A percentile compares a stretch with the other conserved stretches of the same genome.
Conservation (phyloP, 257 asterid genomes). For the Petrea volubilis region DNA sequence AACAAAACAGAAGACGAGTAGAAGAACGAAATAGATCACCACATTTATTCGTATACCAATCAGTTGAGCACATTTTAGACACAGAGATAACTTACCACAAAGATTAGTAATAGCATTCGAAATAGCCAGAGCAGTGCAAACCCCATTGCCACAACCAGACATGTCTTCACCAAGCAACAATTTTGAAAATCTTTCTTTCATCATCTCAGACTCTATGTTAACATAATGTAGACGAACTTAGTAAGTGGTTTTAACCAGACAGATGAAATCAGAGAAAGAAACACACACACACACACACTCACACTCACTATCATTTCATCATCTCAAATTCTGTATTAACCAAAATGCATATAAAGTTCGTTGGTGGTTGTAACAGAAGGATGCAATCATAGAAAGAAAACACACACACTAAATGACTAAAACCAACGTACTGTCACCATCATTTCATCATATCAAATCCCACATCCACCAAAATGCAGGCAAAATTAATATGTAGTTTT, state of each 20-base stretch:
- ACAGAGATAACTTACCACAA: slow-evolving; percentile 45
- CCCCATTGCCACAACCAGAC: slow-evolving; percentile 89
- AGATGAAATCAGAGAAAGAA: neutral
- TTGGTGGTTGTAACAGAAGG: too few species aligned
- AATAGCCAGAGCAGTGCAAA: slow-evolving; percentile 65
- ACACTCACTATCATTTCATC: neutral
- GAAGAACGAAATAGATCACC: neutral
- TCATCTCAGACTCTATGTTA: slow-evolving; percentile 61
- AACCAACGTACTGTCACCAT: too few species aligned
- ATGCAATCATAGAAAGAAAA: too few species aligned
- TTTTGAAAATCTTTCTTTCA: slow-evolving; percentile 77
- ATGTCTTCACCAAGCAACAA: slow-evolving; percentile 86
- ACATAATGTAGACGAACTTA: neutral
- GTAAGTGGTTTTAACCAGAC: neutral
- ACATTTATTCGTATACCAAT: neutral
- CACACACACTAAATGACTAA: too few species aligned
- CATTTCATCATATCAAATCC: too few species aligned
- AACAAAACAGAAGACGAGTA: slow-evolving; percentile 9
- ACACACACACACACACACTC: neutral
- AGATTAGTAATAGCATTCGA: slow-evolving; percentile 85
- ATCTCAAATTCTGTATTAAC: too few species aligned
- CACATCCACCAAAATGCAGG: too few species aligned
- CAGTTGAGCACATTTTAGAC: neutral
- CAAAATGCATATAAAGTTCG: too few species aligned
- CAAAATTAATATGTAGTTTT: too few species aligned